These are phyloP conservation scores for Biscogniauxia marginata DNA, from an alignment of 2,329 filamentous ascomycete species.

Conservation along the genomic window DNA sequence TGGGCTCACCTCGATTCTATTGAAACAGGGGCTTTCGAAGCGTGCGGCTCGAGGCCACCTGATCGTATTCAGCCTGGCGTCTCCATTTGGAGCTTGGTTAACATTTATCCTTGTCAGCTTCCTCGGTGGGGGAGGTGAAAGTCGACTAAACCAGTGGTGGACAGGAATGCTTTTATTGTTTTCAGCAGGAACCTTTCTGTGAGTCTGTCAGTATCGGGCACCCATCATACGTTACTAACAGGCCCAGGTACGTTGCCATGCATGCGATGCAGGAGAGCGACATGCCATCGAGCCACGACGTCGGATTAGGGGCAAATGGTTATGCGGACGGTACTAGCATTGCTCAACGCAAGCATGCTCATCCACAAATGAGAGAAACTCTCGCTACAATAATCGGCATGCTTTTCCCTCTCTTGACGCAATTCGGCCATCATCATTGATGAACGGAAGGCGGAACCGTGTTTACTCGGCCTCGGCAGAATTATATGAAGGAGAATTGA, in stretches of 20 bases:
- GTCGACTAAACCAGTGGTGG: constrained; percentile 73
- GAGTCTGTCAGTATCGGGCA: constrained; percentile 40
- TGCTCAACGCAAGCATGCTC: constrained; percentile 50
- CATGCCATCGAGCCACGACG: constrained; percentile 49
- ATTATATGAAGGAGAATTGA: not conserved
- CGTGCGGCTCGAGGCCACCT: constrained; percentile 81
- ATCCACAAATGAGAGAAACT: constrained; percentile 66
- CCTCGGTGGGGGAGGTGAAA: constrained; percentile 61
- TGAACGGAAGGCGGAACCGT: not conserved
- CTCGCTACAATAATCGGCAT: constrained; percentile 72
- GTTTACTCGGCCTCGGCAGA: not conserved
- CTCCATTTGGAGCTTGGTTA: constrained; percentile 77
- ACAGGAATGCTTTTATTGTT: constrained; percentile 94
- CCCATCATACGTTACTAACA: not conserved
- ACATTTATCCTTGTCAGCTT: constrained; percentile 81
- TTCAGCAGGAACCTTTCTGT: constrained; percentile 94
- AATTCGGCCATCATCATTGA: constrained; percentile 72
- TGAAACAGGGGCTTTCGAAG: constrained; percentile 90
- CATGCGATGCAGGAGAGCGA: constrained; percentile 89
- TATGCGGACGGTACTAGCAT: constrained; percentile 48
- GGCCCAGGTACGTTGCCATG: constrained; percentile 86
- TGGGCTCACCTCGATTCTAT: constrained; percentile 82
- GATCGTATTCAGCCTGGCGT: constrained; percentile 86
- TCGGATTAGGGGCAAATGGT: constrained; percentile 49
- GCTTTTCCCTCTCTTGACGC: constrained; percentile 73